Evolutionary conservation across 352 stramenopile species (phyloP), one percentile per base, ranked within the genome.

Genomic region (Phytophthora hybrid): DNA sequence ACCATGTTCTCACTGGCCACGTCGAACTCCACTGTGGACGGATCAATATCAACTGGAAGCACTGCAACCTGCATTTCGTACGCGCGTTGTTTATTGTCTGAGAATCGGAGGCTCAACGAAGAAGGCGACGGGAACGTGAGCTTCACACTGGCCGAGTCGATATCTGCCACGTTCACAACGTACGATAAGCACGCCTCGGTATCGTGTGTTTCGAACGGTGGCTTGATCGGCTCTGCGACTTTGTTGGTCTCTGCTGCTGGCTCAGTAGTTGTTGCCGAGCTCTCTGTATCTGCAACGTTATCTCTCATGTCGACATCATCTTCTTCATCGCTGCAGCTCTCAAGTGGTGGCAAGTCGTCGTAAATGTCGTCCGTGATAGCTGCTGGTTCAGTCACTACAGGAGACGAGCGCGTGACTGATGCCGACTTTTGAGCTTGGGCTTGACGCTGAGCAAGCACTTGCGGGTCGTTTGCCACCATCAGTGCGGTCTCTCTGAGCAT

Each of bases 1-100:
- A 80, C 85, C 74, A 93, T 79, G 63, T 94, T 94, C 55, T 94
- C 85, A 31, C 62, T 92, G 16, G 87, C 87, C 21, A 91, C 85
- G 47, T 93, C 66, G 47, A 82, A 69, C 23, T 92, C 78, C 1
- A 73, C 75, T 5, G 44, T 72, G 7, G 63, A 66, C 8, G 65
- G 16, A 46, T 86, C 78, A 14, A 90, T 76, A 1, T 73, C 69
- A 5, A 74, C 29, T 18, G 73, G 58, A 10, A 91, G 63, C 1
- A 70, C n/a, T 21, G 74, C 64, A 3, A 87, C 16, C 0, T 55
- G 7, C 57, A 93, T 54, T 49, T 89, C 69, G 39, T 85, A 92
- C 26, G 13, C 13, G 8, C 47, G 52, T 8, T 52, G 29, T 21
- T 73, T n/a, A 3, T 10, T 63, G 44, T 73, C 26, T 8, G 55